Conservation (phyloP, 306 rosid species). For the Cucurbita argyrosperma region DNA sequence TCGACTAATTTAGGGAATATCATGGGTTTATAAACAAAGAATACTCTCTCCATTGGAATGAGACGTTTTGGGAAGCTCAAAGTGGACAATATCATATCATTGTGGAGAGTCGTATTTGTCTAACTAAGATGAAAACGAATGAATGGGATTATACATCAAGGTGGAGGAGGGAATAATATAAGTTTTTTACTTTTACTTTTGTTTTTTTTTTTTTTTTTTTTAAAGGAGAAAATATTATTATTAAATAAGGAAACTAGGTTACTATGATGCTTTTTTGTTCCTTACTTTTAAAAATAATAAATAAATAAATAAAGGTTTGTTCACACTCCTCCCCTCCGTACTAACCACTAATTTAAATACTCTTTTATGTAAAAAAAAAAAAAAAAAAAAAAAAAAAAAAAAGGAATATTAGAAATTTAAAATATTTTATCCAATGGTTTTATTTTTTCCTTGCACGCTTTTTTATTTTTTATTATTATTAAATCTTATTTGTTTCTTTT, state of each 20-base stretch:
- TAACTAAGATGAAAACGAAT: too few relatives aligned
- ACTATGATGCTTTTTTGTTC: neutral
- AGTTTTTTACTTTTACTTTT: too few relatives aligned
- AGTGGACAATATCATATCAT: too few relatives aligned
- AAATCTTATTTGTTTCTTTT: neutral
- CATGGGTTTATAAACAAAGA: too few relatives aligned
- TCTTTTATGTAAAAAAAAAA: neutral
- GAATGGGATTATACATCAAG: too few relatives aligned
- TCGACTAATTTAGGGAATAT: too few relatives aligned
- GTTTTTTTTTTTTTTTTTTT: neutral
- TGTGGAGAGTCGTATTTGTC: too few relatives aligned
- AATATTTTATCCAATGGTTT: neutral
- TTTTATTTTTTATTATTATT: neutral
- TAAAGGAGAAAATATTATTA: neutral
- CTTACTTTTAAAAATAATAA: neutral
- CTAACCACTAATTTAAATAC: neutral
- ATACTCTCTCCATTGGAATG: too few relatives aligned
- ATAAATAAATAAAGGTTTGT: neutral
- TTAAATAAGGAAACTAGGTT: neutral
- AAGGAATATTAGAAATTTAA: neutral
- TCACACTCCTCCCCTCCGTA: neutral
- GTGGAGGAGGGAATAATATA: neutral
- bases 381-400: neutral
- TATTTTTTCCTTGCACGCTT: neutral
- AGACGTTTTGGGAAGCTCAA: too few relatives aligned